A percentile compares a stretch with the other conserved stretches of the same genome.
phyloP scores from a whole-genome alignment of 305 asterid genomes.

The Fraxinus floribunda region DNA sequence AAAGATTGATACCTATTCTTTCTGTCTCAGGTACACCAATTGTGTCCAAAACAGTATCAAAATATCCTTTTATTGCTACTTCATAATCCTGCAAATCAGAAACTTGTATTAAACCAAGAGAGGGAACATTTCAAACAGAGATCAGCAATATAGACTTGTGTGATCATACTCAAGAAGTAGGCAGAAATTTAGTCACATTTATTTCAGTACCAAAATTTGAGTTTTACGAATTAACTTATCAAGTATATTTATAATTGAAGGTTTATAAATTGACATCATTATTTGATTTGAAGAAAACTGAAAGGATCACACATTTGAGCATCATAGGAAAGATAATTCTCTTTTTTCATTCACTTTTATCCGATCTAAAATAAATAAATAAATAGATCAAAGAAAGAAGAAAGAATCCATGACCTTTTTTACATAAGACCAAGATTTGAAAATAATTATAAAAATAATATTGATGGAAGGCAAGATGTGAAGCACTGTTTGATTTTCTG shows the following conservation, averaged over 20 bases:
- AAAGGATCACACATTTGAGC: not conserved
- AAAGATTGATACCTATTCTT: constrained; percentile 61
- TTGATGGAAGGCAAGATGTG: not conserved
- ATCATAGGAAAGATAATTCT: not conserved
- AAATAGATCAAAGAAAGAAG: not conserved
- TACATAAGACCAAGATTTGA: not conserved
- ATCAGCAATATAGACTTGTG: not conserved
- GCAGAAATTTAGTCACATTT: not conserved
- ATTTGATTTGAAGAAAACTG: not conserved
- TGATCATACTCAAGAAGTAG: not conserved
- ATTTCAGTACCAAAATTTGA: not conserved
- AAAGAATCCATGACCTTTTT: not conserved
- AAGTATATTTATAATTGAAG: not conserved
- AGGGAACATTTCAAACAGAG: not conserved
- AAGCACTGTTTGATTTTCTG: not conserved
- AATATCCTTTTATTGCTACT: constrained; percentile 67
- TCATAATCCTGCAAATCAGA: constrained; percentile 59
- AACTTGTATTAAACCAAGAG: constrained; percentile 8
- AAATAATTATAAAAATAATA: not conserved
- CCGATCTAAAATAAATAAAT: not conserved
- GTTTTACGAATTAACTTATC: not conserved
- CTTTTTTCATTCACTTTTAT: not conserved
- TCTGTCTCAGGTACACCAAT: constrained; percentile 86
- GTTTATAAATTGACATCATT: not conserved
- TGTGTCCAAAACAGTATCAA: constrained; percentile 91